Percentiles rank a stretch among this genome's conserved stretches.
Conservation (phyloP, 139 green algal genomes). For the Volvox africanus region DNA sequence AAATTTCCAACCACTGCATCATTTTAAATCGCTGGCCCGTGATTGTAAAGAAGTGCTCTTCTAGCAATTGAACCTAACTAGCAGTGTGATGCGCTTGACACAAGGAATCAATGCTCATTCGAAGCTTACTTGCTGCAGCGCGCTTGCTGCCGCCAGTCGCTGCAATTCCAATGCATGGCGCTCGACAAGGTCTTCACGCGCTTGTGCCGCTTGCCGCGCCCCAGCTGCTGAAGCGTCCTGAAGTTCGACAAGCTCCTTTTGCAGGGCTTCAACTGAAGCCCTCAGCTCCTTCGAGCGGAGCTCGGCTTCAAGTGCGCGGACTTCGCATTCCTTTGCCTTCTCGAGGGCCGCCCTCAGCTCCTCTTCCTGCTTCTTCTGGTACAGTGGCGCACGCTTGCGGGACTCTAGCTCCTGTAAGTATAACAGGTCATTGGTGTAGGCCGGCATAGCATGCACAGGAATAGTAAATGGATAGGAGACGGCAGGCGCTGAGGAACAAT, state of each 20-base stretch:
- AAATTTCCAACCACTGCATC: too few species aligned
- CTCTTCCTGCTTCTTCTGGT: constrained; percentile 91
- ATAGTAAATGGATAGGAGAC: too few species aligned
- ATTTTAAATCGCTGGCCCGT: too few species aligned
- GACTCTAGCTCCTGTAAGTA: constrained; percentile 79
- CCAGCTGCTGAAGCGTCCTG: constrained; percentile 35
- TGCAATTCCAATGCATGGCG: constrained; percentile 53
- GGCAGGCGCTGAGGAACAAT: too few species aligned
- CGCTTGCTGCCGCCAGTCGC: constrained; percentile 51
- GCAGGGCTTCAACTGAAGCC: constrained; percentile 49
- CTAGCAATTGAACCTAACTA: too few species aligned
- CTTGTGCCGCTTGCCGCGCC: constrained; percentile 20
- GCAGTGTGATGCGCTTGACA: too few species aligned
- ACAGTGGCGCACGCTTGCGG: constrained; percentile 88
- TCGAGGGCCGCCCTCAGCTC: constrained; percentile 83
- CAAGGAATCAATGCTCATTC: neutral
- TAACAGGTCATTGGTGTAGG: too few species aligned
- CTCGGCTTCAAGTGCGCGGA: constrained; percentile 75
- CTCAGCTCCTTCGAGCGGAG: constrained; percentile 64
- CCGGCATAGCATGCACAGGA: too few species aligned
- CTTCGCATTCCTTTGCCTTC: constrained; percentile 81
- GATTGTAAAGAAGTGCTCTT: too few species aligned
- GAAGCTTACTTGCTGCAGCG: constrained; percentile 49
- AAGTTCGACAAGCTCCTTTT: constrained; percentile 47
- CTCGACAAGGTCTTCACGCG: constrained; percentile 44